Base-by-base conservation (phyloP, 495 filamentous ascomycete genomes). In the Immersiella caudata region DNA sequence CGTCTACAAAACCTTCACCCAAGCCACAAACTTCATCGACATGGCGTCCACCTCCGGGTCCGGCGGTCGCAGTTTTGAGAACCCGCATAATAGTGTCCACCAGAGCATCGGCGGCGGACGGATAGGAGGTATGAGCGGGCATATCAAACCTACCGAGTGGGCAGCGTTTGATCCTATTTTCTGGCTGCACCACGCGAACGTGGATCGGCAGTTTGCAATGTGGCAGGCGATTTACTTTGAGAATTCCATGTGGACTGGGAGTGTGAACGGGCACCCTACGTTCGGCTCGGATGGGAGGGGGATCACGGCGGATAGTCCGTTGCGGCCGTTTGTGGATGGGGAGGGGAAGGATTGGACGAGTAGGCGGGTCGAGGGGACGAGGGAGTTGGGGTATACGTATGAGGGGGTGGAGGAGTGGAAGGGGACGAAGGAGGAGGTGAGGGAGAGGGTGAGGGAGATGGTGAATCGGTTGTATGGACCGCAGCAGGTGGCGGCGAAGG, bases 361-460 rank as follows among this genome's bases (percentile, higher is more conserved):
- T 9, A 64, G 71, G n/a, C 71, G 69, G 8, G 74, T 76, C 18
- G 66, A 70, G 6, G 36, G 40, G 0, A 59, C 70, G 20, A 67
- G 71, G 20, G 51, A 62, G 1, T 74, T 84, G n/a, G 80, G 81
- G 14, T 84, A 84, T 58, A 78, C 75, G 12, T 83, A 84, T 66
- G 76, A 80, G 0, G 82, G 81, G 64, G 9, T 70, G 65, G 66
- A 78, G 21, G 70, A 68, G 29, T 64, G 58, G 66, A 54, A 20
- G 20, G 51, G 67, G 20, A 40, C 9, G 22, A 49, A 67, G 52
- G 67, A 56, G 0, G 70, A 67, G 26, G 27, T 73, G 29, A 70
- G 67, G 6, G n/a, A 59, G 36, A 64, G 56, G 3, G 68, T 79
- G 20, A 70, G 65, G 9, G 63, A 66, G 2, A 54, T 56, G 22